A percentile compares a stretch with the other conserved stretches of the same genome.
Conservation (phyloP, 2,329 filamentous ascomycete genomes). For the Penicillium palitans region DNA sequence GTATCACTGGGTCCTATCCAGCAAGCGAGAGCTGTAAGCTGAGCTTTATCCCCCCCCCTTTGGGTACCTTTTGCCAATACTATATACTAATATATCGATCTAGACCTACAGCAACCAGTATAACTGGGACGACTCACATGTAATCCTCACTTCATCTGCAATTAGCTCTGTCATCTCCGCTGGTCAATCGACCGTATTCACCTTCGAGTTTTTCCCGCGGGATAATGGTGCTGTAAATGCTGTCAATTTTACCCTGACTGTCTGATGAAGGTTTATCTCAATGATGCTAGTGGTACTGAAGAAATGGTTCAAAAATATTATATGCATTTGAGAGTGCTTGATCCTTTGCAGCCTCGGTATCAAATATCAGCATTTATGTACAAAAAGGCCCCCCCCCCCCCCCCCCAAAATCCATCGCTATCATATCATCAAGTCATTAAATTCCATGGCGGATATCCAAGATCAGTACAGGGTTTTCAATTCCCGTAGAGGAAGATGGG, state of each 20-base stretch:
- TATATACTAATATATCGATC: not conserved
- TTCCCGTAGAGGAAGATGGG: slow-evolving; percentile 57
- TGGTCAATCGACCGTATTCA: slow-evolving; percentile 50
- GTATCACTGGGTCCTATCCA: slow-evolving; percentile 55
- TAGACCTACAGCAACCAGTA: slow-evolving; percentile 54
- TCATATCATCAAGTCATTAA: slow-evolving; percentile 12
- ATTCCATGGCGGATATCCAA: not conserved
- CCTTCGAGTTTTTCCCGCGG: slow-evolving; percentile 58
- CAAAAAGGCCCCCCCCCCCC: not conserved
- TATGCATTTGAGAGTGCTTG: not conserved
- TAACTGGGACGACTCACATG: slow-evolving; percentile 50
- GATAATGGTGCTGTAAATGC: slow-evolving; percentile 47
- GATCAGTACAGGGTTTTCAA: slow-evolving; percentile 53
- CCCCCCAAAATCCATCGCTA: not conserved
- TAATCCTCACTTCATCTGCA: slow-evolving; percentile 50
- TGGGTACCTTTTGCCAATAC: not conserved
- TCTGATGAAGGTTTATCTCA: slow-evolving; percentile 25
- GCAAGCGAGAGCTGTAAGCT: slow-evolving; percentile 43
- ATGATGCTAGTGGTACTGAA: not conserved
- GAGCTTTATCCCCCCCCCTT: not conserved
- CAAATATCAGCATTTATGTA: slow-evolving; percentile 2
- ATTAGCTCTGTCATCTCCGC: slow-evolving; percentile 50
- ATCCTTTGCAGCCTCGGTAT: not conserved
- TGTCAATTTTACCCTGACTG: slow-evolving; percentile 51
- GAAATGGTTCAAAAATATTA: not conserved